Base-by-base conservation (phyloP, 2,329 filamentous ascomycete species). In the Drechslerella dactyloides region DNA sequence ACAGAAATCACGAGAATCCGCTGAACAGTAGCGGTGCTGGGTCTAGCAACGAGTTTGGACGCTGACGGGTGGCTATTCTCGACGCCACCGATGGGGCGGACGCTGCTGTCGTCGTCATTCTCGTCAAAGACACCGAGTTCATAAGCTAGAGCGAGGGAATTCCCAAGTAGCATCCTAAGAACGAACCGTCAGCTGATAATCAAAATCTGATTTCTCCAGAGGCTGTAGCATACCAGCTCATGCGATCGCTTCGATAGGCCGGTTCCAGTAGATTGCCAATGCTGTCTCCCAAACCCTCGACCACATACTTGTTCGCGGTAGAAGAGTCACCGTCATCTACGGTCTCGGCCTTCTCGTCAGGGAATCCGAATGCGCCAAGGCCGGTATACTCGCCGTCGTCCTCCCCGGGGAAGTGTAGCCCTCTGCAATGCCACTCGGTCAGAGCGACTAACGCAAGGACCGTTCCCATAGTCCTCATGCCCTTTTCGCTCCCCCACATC, bases 211-310 rank as follows among this genome's bases (percentile, higher is more conserved):
- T 23, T 27, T 19, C 8, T 42, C 19, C 5, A 51, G 8, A 24
- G 17, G 33, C 17, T n/a, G 24, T 19, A 19, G 40, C 68, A 7
- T 63, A 65, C 56, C 69, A 74, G 44, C 58, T 69, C 73, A 69
- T 74, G 24, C 65, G 60, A 24, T 74, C 72, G 74, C 89, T 91
- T 76, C 93, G 85, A 91, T 93, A 97, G 7, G 91, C 93, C 1
- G 94, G 94, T 79, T 99, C 94, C 2, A 97, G 86, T 91, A 94
- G 97, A 78, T 91, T 93, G 78, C 96, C 92, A 74, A 97, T 94
- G 27, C 92, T 84, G 78, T 90, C 89, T 8, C 91, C 91, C 10
- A 76, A 57, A 1, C 76, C 76, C n/a, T 76, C 75, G 6, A 77
- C 75, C 4, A 76, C 74, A n/a, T 64, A 61, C 19, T 64, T 62